A percentile compares a stretch with the other conserved stretches of the same genome.
These are phyloP conservation scores for Kitagawia praeruptora DNA, from an alignment of 129 eudicot genomes.

Conservation along the genomic window DNA sequence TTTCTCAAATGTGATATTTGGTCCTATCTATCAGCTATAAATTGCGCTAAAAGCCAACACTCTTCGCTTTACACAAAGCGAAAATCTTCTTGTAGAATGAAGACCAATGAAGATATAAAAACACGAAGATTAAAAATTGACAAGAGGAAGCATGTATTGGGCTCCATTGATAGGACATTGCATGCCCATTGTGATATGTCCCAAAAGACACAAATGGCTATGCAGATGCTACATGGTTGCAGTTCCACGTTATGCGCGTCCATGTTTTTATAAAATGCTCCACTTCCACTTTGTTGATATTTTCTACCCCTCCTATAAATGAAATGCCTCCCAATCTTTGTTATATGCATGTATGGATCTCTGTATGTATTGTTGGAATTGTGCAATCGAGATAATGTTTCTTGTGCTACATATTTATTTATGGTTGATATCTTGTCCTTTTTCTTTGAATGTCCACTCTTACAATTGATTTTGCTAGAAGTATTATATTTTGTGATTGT, in stretches of 20 bases:
- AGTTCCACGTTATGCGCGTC: constrained; percentile 19
- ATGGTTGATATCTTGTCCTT: neutral
- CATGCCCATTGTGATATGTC: constrained; percentile 28
- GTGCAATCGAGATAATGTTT: constrained; percentile 8
- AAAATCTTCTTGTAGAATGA: neutral
- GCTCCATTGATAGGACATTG: constrained; percentile 6
- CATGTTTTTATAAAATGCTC: constrained; percentile 19
- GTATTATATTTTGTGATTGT: neutral
- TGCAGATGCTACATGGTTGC: constrained; percentile 3
- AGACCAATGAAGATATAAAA: neutral
- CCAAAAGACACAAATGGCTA: constrained; percentile 14
- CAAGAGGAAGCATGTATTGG: constrained; percentile 4
- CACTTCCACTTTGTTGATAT: constrained; percentile 20
- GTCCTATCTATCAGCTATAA: neutral
- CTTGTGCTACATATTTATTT: neutral
- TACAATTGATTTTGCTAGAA: neutral
- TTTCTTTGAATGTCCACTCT: neutral
- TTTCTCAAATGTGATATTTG: neutral
- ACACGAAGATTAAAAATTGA: neutral
- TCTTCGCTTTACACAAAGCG: neutral
- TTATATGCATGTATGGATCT: neutral
- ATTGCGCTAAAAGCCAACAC: neutral
- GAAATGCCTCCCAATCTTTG: neutral
- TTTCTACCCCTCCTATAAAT: neutral
- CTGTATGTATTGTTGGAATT: neutral